Percentiles rank a stretch among this genome's conserved stretches.
Evolutionary conservation across 2,329 filamentous ascomycete species (phyloP).

Genomic region (Trichoderma sp.): DNA sequence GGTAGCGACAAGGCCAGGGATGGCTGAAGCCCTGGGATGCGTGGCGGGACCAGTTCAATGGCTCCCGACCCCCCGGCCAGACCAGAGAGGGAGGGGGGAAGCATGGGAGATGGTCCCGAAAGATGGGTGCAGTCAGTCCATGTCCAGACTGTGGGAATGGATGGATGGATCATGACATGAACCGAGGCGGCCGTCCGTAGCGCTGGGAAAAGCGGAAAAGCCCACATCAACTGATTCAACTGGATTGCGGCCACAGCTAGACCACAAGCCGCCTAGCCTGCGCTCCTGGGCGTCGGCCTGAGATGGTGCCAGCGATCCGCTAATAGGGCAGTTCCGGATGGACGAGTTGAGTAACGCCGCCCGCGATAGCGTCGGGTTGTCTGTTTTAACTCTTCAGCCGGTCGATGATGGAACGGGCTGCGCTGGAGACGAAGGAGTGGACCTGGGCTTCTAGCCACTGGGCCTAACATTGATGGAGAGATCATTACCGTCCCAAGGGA

Average conservation of each 20-base stretch:
- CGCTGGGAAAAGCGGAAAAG: not conserved
- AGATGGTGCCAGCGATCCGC: not conserved
- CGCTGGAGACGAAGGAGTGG: not conserved
- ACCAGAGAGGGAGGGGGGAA: not conserved
- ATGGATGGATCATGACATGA: not conserved
- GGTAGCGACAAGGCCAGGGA: not conserved
- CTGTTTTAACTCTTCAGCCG: not conserved
- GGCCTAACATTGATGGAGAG: not conserved
- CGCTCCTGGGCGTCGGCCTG: not conserved
- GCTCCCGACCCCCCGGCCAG: not conserved
- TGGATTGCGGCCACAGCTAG: not conserved
- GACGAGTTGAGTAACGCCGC: not conserved
- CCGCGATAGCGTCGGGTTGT: not conserved
- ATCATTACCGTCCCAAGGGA: not conserved
- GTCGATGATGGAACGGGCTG: not conserved
- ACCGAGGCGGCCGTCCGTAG: not conserved
- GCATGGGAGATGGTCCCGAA: constrained; percentile 13
- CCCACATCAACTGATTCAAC: not conserved
- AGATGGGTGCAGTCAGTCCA: constrained; percentile 11
- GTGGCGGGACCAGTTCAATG: not conserved
- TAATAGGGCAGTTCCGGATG: constrained; percentile 1
- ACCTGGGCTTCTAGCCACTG: not conserved
- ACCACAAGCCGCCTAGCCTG: not conserved
- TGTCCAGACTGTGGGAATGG: not conserved
- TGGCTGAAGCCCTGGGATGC: not conserved